Conservation (phyloP, 2,329 filamentous ascomycete species). For the Venturia carpophila region DNA sequence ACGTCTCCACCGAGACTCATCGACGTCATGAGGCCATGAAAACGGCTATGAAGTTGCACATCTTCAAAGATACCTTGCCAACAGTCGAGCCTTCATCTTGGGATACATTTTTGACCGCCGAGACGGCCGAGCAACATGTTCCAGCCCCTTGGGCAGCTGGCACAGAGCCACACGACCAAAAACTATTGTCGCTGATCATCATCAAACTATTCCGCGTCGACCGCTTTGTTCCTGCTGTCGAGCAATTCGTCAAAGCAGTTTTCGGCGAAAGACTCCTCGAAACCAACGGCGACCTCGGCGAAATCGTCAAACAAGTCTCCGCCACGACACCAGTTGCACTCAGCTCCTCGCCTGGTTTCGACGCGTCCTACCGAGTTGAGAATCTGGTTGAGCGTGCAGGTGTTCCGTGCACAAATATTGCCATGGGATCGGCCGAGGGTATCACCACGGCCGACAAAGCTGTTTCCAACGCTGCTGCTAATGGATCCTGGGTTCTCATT, state of each 20-base stretch:
- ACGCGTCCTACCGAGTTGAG: constrained; percentile 98
- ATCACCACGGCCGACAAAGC: constrained; percentile 90
- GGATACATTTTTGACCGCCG: constrained; percentile 76
- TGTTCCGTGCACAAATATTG: constrained; percentile 87
- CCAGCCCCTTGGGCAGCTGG: constrained; percentile 66
- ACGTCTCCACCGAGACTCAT: constrained; percentile 63
- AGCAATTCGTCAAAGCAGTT: constrained; percentile 79
- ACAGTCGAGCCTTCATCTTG: constrained; percentile 56
- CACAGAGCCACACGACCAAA: constrained; percentile 61
- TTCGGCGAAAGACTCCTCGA: constrained; percentile 81
- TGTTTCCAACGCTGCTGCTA: constrained; percentile 82
- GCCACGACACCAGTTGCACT: constrained; percentile 81
- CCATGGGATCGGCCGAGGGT: constrained; percentile 97
- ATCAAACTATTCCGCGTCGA: constrained; percentile 95
- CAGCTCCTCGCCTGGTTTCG: constrained; percentile 91
- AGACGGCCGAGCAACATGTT: constrained; percentile 76
- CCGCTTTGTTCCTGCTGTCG: constrained; percentile 84
- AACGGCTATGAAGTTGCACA: constrained; percentile 58
- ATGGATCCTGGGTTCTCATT: constrained; percentile 91
- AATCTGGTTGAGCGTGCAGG: constrained; percentile 78
- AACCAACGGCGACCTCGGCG: constrained; percentile 73
- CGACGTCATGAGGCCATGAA: constrained; percentile 60
- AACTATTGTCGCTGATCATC: constrained; percentile 74
- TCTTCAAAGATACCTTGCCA: constrained; percentile 66
- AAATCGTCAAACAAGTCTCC: constrained; percentile 76